Conservation (phyloP, 1,284 basidiomycete species). For the Cystobasidiaceae sp. region DNA sequence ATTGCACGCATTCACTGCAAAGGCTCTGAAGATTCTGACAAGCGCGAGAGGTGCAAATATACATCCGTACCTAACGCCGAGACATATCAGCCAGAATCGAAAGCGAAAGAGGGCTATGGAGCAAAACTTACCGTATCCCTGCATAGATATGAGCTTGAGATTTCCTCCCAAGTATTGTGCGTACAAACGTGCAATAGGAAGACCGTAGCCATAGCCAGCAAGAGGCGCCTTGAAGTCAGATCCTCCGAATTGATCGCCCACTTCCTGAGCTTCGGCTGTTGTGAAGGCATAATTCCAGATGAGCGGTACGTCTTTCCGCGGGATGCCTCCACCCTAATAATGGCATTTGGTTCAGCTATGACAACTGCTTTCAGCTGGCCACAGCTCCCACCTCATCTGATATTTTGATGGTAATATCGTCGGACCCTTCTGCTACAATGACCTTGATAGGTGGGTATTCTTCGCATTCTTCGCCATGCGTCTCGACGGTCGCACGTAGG, state of each 20-base stretch:
- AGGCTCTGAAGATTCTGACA: conserved; percentile 52
- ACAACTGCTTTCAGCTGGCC: background rate
- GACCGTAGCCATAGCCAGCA: conserved; percentile 91
- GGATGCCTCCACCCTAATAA: conserved; percentile 76
- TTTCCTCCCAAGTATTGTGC: conserved; percentile 96
- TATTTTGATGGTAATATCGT: conserved; percentile 98
- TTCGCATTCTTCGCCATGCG: conserved; percentile 77
- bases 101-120: background rate
- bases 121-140: conserved; percentile 64
- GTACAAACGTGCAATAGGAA: conserved; percentile 67
- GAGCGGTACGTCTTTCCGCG: conserved; percentile 82
- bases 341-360: too few relatives aligned
- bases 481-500: conserved; percentile 90
- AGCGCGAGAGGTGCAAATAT: conserved; percentile 80
- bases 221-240: conserved; percentile 97
- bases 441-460: conserved; percentile 94
- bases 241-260: conserved; percentile 80
- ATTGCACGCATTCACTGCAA: conserved; percentile 43
- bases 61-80: conserved; percentile 52
- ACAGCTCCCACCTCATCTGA: conserved; percentile 58
- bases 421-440: conserved; percentile 73
- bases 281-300: conserved; percentile 90
- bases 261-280: conserved; percentile 83
- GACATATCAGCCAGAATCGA: background rate
- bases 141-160: conserved; percentile 94